Evolutionary conservation across 2,329 filamentous ascomycete genomes (phyloP).

Genomic region (Colletotrichum abscissum): DNA sequence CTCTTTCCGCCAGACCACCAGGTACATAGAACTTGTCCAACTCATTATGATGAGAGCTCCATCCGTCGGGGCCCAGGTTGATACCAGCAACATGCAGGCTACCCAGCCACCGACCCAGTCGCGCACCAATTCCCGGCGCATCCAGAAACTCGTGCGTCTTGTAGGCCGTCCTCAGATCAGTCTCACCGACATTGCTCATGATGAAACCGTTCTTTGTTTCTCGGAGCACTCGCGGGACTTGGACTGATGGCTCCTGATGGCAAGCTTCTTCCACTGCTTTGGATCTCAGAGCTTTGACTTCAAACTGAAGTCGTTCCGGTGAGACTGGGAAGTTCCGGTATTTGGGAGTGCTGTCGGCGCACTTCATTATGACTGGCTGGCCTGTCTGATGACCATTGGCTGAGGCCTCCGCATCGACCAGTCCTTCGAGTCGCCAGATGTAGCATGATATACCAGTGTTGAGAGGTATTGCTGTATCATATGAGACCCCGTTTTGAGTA

Average conservation of each 20-base stretch:
- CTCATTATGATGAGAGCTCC: background rate
- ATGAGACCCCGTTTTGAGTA: background rate
- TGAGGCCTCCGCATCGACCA: background rate
- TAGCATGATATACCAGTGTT: background rate
- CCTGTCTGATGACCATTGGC: background rate
- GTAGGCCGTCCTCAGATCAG: background rate
- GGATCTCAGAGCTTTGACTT: background rate
- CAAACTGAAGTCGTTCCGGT: background rate
- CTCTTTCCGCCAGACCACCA: background rate
- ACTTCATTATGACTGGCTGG: background rate
- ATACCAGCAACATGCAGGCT: background rate
- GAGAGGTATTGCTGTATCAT: background rate
- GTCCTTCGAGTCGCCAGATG: background rate
- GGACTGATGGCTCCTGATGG: background rate
- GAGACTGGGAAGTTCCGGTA: background rate
- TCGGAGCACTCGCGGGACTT: background rate
- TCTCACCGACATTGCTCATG: background rate
- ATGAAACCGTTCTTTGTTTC: background rate
- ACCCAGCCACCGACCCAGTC: background rate
- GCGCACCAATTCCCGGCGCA: background rate
- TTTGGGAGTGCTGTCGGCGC: slow-evolving; percentile 10
- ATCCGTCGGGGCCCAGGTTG: background rate
- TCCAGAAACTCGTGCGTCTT: background rate
- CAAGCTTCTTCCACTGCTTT: background rate
- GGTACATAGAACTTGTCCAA: background rate